phyloP scores from a whole-genome alignment of 2,329 filamentous ascomycete genomes.

The Sarocladium strictum region DNA sequence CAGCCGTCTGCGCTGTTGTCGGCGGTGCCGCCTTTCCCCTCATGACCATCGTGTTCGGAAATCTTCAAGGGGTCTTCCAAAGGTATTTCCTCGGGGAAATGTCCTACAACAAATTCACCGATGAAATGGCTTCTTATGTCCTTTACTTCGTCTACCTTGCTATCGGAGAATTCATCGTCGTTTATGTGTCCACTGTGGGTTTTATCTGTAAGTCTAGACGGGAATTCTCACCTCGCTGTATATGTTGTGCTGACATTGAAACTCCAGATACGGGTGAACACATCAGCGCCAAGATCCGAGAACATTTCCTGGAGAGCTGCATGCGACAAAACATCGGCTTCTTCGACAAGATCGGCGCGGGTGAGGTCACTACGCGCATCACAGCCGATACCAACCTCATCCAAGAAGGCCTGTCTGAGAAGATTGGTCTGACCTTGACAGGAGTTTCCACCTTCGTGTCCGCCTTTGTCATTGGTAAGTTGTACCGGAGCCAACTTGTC shows the following conservation, averaged over 20 bases:
- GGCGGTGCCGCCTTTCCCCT: slow-evolving; percentile 66
- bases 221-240: not conserved
- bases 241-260: not conserved
- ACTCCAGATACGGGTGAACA: slow-evolving; percentile 63
- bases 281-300: slow-evolving; percentile 70
- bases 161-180: slow-evolving; percentile 70
- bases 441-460: slow-evolving; percentile 78
- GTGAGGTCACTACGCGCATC: slow-evolving; percentile 90
- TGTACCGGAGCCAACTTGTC: no score
- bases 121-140: slow-evolving; percentile 56
- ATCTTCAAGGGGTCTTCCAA: slow-evolving; percentile 67
- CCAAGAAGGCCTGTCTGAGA: slow-evolving; percentile 90
- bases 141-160: slow-evolving; percentile 84
- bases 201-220: slow-evolving; percentile 60
- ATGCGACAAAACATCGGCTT: slow-evolving; percentile 86
- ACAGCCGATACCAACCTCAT: slow-evolving; percentile 91
- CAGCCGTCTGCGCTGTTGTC: slow-evolving; percentile 1
- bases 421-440: slow-evolving; percentile 71
- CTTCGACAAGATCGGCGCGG: slow-evolving; percentile 87
- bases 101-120: slow-evolving; percentile 49
- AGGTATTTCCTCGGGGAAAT: slow-evolving; percentile 48
- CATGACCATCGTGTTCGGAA: slow-evolving; percentile 79
- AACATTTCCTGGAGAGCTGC: slow-evolving; percentile 78
- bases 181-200: slow-evolving; percentile 76
- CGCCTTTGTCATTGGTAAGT: slow-evolving; percentile 65